Percentiles rank a stretch among this genome's conserved stretches.
Conservation (phyloP, 257 asterid genomes). For the Euphrasia confusa region DNA sequence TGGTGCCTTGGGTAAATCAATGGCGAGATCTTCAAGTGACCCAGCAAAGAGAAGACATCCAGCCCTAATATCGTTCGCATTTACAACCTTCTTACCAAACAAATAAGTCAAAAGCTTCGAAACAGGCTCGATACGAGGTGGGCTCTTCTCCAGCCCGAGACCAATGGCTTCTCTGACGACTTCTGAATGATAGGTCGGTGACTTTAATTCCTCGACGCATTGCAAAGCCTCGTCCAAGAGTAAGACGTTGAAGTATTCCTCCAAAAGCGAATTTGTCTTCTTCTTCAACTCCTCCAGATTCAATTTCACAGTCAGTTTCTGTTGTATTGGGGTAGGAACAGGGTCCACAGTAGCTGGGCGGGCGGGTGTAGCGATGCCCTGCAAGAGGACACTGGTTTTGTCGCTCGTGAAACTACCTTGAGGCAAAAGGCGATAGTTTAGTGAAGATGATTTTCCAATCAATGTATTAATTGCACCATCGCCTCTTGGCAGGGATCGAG, state of each 20-base stretch:
- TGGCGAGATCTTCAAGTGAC: slow-evolving; percentile 70
- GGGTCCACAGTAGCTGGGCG: slow-evolving; percentile 37
- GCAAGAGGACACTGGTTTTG: slow-evolving; percentile 72
- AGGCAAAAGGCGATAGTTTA: slow-evolving; percentile 52
- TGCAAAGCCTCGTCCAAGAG: slow-evolving; percentile 73
- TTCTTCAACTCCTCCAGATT: slow-evolving; percentile 50
- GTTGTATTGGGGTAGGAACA: slow-evolving; percentile 27
- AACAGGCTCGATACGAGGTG: slow-evolving; percentile 56
- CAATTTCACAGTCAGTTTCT: slow-evolving; percentile 33
- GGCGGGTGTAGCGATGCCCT: slow-evolving; percentile 49
- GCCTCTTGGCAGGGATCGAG: slow-evolving; percentile 81
- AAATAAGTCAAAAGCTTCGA: slow-evolving; percentile 55
- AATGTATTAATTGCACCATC: slow-evolving; percentile 42
- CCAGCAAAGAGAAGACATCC: slow-evolving; percentile 57
- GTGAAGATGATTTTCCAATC: slow-evolving; percentile 31
- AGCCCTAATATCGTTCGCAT: slow-evolving; percentile 31
- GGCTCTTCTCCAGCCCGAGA: slow-evolving; percentile 73
- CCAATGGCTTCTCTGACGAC: slow-evolving; percentile 70
- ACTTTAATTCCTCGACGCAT: slow-evolving; percentile 74
- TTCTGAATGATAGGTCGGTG: slow-evolving; percentile 74
- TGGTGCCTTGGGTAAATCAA: slow-evolving; percentile 91
- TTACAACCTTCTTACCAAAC: slow-evolving; percentile 48
- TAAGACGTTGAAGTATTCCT: slow-evolving; percentile 67
- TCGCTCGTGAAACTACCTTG: slow-evolving; percentile 62
- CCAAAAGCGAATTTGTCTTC: slow-evolving; percentile 57